Evolutionary conservation across 148 eudicot species (phyloP), one percentile per base, ranked within the genome.

Genomic region (Fagopyrum homotropicum): DNA sequence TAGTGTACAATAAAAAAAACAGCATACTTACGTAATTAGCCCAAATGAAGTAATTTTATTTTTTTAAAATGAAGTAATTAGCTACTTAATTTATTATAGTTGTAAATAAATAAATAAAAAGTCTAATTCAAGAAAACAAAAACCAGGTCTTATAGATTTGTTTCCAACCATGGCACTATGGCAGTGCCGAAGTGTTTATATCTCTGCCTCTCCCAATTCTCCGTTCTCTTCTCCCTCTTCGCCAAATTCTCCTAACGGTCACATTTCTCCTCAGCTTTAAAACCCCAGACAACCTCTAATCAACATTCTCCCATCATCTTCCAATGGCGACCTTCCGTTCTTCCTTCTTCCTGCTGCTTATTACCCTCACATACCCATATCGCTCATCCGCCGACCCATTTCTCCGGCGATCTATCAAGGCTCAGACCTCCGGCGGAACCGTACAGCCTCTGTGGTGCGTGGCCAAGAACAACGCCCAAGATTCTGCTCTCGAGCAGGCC

Each of bases 381-480:
- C 71, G 43, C 69, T 63, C 52, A 8, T 49, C 69, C 16, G 57
- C 71, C 72, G 30, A n/a, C 12, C 5, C 51, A 4, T 22, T 43
- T 40, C 43, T 44, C 50, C 63, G 47, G 11, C 73, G 22, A 17
- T 73, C 80, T 44, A 48, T 70, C 76, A 26, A 45, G 44, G 82
- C 82, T 74, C 70, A 76, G 11, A 51, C 44, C 68, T 76, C 60
- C 70, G 84, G 80, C 51, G 77, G 73, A 5, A 82, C 77, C 6
- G 59, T 79, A 45, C 80, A 77, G 76, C 80, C 85, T 73, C 86
- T 94, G 7, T 94, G 98, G 98, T 94, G 98, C 77, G 98, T 94
- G 72, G 98, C 96, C 17, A 94, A 85, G 88, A 94, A 94, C 90
- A 94, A 92, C 83, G 98, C 97, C 26, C 92, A 91, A 29, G 92